Evolutionary conservation across 2,329 filamentous ascomycete species (phyloP).

Genomic region (Penicillium brevicompactum): DNA sequence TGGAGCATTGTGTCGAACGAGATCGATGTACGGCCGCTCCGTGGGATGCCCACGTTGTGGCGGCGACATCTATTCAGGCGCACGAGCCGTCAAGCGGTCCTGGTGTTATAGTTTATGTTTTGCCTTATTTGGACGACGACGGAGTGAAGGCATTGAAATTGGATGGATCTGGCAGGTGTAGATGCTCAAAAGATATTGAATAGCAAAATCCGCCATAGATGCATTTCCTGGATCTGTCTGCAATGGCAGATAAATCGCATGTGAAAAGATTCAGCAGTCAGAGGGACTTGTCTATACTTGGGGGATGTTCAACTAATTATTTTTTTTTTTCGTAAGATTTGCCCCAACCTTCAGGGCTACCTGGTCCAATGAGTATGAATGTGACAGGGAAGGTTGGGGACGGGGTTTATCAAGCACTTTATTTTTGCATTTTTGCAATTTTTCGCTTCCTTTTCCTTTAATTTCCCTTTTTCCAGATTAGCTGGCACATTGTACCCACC

Average conservation of each 20-base stretch:
- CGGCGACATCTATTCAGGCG: conserved; percentile 35
- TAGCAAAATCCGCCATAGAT: conserved; percentile 3
- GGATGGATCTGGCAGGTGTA: conserved; percentile 6
- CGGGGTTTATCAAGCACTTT: background rate
- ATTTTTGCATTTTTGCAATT: background rate
- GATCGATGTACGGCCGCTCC: conserved; percentile 24
- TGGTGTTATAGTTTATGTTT: conserved; percentile 15
- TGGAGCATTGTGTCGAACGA: conserved; percentile 13
- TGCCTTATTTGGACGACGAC: conserved; percentile 11
- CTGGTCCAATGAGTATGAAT: background rate
- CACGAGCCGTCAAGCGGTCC: conserved; percentile 9
- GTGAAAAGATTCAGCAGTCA: conserved; percentile 15
- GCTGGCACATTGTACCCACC: conserved; percentile 15
- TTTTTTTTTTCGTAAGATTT: conserved; percentile 8
- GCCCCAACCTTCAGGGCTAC: background rate
- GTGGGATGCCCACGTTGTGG: conserved; percentile 31
- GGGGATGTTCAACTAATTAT: background rate
- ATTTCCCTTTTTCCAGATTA: background rate
- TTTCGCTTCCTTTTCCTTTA: background rate
- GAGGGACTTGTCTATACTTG: conserved; percentile 1
- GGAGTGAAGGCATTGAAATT: conserved; percentile 4
- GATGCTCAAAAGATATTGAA: background rate
- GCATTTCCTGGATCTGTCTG: conserved; percentile 24
- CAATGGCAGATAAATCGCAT: conserved; percentile 17
- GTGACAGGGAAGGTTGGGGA: background rate